These are phyloP conservation scores for Trichothecium roseum DNA, from an alignment of 2,329 filamentous ascomycete genomes.

Conservation along the genomic window DNA sequence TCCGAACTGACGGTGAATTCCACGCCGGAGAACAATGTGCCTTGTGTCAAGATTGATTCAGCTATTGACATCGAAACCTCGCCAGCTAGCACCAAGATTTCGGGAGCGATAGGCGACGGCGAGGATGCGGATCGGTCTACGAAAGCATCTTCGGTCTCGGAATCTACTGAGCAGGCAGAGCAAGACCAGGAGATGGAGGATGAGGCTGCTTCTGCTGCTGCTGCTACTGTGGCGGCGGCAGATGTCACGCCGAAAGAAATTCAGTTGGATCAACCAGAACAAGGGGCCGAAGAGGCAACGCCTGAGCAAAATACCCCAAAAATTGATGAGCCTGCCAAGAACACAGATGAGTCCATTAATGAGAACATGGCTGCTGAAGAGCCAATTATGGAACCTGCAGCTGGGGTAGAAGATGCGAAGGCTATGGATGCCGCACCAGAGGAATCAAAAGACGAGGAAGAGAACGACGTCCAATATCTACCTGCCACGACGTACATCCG, in stretches of 20 bases:
- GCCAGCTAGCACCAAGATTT: conserved; percentile 33
- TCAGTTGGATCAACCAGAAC: not conserved
- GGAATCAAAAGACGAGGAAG: conserved; percentile 3
- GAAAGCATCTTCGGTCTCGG: conserved; percentile 53
- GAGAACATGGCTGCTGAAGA: conserved; percentile 5
- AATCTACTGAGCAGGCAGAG: conserved; percentile 50
- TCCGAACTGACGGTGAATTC: not conserved
- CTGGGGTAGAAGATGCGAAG: not conserved
- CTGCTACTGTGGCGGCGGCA: no score
- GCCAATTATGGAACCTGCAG: not conserved
- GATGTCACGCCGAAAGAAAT: conserved; percentile 4
- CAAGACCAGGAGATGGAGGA: conserved; percentile 20
- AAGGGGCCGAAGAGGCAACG: conserved; percentile 1
- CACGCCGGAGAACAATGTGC: conserved; percentile 18
- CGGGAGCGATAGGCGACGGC: conserved; percentile 45
- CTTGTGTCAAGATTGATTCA: conserved; percentile 41
- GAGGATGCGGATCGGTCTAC: conserved; percentile 49
- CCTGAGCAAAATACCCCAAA: not conserved
- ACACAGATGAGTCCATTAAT: conserved; percentile 2
- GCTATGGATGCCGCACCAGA: conserved; percentile 1
- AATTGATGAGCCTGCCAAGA: conserved; percentile 4
- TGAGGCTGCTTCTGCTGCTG: no score
- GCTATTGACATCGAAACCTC: conserved; percentile 39
- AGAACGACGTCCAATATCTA: conserved; percentile 1
- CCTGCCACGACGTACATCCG: not conserved